Base-by-base conservation (phyloP, 106 monocot species). In the Dioscorea dumetorum region DNA sequence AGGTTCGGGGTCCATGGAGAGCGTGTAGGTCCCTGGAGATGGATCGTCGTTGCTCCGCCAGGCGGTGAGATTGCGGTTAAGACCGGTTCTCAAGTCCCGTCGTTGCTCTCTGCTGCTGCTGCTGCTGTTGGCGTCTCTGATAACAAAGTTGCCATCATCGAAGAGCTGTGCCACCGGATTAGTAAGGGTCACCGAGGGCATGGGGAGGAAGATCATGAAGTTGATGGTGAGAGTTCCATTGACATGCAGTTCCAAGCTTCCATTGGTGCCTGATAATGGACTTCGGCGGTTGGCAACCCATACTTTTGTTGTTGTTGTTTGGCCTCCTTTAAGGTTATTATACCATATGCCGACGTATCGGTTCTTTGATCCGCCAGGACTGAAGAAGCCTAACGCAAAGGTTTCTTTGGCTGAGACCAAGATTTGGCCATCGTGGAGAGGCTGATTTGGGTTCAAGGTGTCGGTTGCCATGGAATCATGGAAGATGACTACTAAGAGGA, bases 261-360 rank as follows among this genome's bases (percentile, higher is more conserved):
- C 79, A 12, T 33, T 48, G 18, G 24, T 19, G 32, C 54, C 23
- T 11, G 69, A n/a, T 3, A 84, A 22, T 0, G 79, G 79, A 14
- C 14, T 49, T 4, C 56, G 54, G 14, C 83, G 79, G 67, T 84
- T 84, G 70, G 77, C 84, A 2, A 85, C 77, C 84, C 84, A 85
- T 12, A 85, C 71, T 2, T n/a, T n/a, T n/a, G 68, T 49, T 6
- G 72, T 84, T 12, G 68, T 49, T 6, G 72, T 84, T 12, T 23
- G 58, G 1, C 9, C 21, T 2, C 9, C 21, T 2, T 69, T 16
- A 22, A 80, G 32, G 31, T 58, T 73, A 63, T 77, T 41, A 62
- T 77, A 77, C 82, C 82, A 80, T 8, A 80, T 75, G 33, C 80
- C 75, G 12, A 72, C 24, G 49, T 75, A 80, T 10, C 80, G 66